Conservation (phyloP, 371 early-diverging fungal genomes). For the Mucor irregularis region DNA sequence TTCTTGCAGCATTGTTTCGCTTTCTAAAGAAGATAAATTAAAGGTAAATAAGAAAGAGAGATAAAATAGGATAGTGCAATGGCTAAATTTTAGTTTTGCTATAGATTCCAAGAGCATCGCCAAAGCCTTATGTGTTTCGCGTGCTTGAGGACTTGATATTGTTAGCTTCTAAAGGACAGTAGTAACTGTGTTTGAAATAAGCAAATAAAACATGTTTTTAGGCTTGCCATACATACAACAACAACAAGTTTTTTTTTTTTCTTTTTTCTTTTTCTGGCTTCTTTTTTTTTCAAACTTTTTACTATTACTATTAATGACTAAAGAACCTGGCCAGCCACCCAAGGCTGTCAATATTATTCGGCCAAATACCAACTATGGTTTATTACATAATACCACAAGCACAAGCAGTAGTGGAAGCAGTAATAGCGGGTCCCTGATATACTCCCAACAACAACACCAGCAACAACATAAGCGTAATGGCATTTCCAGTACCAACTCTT, state of each 20-base stretch:
- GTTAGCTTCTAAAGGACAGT: not conserved
- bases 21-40: not conserved
- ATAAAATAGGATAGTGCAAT: too few species aligned
- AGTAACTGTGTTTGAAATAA: not conserved
- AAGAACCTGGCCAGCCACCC: slow-evolving; percentile 24
- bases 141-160: not conserved
- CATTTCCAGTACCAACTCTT: too few species aligned
- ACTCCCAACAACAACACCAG: too few species aligned
- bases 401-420: slow-evolving; percentile 13
- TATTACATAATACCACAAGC: slow-evolving; percentile 1
- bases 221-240: too few species aligned
- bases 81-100: too few species aligned
- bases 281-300: slow-evolving; percentile 2
- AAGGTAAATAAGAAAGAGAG: slow-evolving; percentile 1
- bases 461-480: too few species aligned
- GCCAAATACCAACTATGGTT: slow-evolving; percentile 7
- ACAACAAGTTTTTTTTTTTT: not conserved
- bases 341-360: slow-evolving; percentile 34
- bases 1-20: not conserved
- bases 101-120: not conserved
- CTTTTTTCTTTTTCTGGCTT: not conserved
- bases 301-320: slow-evolving; percentile 12
- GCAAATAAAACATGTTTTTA: not conserved
- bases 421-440: slow-evolving; percentile 5
- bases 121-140: not conserved